Evolutionary conservation across 257 asterid genomes (phyloP).

Genomic region (Eucommia ulmoides): DNA sequence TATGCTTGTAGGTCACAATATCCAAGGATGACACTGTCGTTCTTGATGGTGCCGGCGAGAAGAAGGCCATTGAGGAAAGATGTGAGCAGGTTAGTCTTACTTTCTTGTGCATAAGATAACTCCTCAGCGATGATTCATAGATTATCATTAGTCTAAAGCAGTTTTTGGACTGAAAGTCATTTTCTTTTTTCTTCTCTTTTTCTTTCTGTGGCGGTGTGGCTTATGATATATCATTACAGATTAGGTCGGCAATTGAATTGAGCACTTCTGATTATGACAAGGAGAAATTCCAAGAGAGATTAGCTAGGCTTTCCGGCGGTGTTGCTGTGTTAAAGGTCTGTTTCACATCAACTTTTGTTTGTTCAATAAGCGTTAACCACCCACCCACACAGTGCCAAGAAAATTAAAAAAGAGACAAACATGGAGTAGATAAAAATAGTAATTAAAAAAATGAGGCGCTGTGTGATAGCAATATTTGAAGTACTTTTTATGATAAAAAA

Average conservation of each 20-base stretch:
- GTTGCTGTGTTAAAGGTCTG: conserved; percentile 88
- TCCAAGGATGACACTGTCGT: conserved; percentile 89
- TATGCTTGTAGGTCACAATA: conserved; percentile 44
- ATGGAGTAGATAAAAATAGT: no score
- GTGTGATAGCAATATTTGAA: no score
- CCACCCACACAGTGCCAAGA: no score
- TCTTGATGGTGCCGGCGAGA: conserved; percentile 91
- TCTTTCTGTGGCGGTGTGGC: neutral
- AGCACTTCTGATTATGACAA: conserved; percentile 90
- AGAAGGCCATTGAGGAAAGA: conserved; percentile 76
- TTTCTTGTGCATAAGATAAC: neutral
- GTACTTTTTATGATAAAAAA: no score
- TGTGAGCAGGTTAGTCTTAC: conserved; percentile 55
- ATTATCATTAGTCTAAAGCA: neutral
- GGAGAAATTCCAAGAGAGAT: conserved; percentile 90
- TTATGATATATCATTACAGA: conserved; percentile 23
- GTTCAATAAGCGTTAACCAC: neutral
- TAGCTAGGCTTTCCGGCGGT: conserved; percentile 93
- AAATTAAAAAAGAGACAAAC: no score
- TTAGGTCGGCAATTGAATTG: conserved; percentile 58
- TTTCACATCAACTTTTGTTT: neutral
- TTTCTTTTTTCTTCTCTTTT: neutral
- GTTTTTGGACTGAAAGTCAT: neutral
- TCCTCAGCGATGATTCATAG: neutral
- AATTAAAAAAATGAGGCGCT: no score